Percentiles rank a stretch among this genome's conserved stretches.
Conservation (phyloP, 441 rosid genomes). For the Metrosideros polymorpha region DNA sequence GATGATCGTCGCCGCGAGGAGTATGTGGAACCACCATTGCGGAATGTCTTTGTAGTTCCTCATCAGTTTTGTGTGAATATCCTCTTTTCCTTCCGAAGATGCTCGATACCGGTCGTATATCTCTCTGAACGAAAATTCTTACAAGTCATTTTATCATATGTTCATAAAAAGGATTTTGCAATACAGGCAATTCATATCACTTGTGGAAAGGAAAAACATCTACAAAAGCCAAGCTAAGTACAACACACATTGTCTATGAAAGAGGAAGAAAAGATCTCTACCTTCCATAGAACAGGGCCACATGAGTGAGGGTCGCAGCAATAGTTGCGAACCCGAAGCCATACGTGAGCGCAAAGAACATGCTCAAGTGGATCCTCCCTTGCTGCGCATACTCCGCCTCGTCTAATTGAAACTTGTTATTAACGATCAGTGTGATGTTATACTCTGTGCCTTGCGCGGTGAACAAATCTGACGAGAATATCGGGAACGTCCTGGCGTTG, state of each 20-base stretch:
- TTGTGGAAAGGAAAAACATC: neutral
- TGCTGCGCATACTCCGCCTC: neutral
- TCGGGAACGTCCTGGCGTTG: neutral
- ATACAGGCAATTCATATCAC: neutral
- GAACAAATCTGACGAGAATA: constrained; percentile 1
- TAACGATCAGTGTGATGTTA: neutral
- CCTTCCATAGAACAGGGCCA: constrained; percentile 4
- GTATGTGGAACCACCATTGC: neutral
- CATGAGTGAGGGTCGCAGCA: constrained; percentile 1
- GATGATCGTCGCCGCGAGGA: neutral
- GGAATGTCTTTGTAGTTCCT: neutral
- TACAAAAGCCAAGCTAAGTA: neutral
- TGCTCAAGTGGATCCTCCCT: constrained; percentile 2
- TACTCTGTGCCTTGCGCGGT: neutral
- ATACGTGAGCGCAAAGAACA: neutral
- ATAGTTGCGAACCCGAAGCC: constrained; percentile 13
- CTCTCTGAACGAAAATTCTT: neutral
- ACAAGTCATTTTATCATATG: neutral
- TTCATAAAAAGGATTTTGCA: neutral
- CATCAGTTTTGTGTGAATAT: constrained; percentile 8
- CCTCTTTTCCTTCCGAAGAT: neutral
- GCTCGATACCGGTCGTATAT: neutral
- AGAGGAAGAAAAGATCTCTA: neutral
- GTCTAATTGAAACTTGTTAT: neutral
- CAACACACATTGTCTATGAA: neutral